phyloP scores from a whole-genome alignment of 164 flowering plant genomes.

The Berberis thunbergii region DNA sequence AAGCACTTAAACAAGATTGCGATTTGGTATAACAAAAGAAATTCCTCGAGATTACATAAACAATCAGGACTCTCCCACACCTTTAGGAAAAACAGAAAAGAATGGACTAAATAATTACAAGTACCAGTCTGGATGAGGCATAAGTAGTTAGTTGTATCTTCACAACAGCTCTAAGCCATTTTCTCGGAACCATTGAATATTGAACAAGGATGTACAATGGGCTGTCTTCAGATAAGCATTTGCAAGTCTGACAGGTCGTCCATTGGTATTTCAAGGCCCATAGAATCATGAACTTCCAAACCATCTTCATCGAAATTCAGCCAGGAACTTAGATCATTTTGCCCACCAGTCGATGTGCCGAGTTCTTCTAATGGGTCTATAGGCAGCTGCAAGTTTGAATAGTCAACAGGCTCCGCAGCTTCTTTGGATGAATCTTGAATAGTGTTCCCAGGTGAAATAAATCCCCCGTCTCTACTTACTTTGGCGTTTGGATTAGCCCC shows the following conservation, averaged over 20 bases:
- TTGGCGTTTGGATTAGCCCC: conserved; percentile 13
- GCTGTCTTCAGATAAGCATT: conserved; percentile 32
- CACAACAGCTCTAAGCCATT: conserved; percentile 15
- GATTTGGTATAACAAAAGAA: conserved; percentile 2
- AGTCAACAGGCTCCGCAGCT: conserved; percentile 32
- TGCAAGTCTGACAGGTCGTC: conserved; percentile 59
- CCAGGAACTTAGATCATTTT: conserved; percentile 43
- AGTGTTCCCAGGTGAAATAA: conserved; percentile 13
- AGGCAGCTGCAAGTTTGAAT: conserved; percentile 26
- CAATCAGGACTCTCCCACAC: conserved; percentile 16
- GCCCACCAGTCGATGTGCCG: conserved; percentile 29
- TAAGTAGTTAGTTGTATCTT: conserved; percentile 21
- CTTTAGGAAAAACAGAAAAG: conserved; percentile 27
- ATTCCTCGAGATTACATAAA: conserved; percentile 19
- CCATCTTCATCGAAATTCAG: conserved; percentile 46
- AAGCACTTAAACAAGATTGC: background rate
- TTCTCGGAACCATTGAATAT: conserved; percentile 20
- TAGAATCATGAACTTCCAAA: conserved; percentile 45
- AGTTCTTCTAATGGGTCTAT: conserved; percentile 41
- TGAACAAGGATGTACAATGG: conserved; percentile 28
- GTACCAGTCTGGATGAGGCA: conserved; percentile 17
- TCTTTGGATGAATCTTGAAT: conserved; percentile 22
- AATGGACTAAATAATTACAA: conserved; percentile 38
- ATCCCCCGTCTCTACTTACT: conserved; percentile 21
- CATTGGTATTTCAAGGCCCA: conserved; percentile 69